Conservation (phyloP, 257 asterid genomes). For the Eucommia ulmoides region DNA sequence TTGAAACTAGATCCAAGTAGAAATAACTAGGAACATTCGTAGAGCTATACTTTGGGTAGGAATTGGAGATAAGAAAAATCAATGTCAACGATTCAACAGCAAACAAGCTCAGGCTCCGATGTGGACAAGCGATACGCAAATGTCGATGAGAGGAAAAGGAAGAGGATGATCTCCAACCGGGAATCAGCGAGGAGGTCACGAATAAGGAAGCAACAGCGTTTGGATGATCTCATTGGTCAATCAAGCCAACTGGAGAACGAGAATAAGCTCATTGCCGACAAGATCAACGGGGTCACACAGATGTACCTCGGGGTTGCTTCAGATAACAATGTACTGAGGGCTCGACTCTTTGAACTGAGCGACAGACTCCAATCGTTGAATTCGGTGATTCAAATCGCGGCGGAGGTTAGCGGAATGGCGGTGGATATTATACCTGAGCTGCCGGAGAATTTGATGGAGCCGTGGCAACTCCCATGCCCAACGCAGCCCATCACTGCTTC, state of each 20-base stretch:
- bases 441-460: neutral
- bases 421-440: conserved; percentile 2
- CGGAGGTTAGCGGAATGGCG: neutral
- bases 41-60: too few relatives aligned
- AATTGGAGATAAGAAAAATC: too few relatives aligned
- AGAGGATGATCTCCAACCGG: conserved; percentile 12
- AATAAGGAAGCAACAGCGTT: conserved; percentile 4
- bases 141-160: conserved; percentile 11
- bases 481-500: neutral
- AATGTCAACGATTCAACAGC: too few relatives aligned
- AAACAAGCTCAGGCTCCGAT: neutral
- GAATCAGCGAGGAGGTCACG: conserved; percentile 14
- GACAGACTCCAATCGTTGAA: neutral
- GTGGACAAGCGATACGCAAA: conserved; percentile 3
- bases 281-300: neutral
- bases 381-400: neutral
- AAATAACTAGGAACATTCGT: too few relatives aligned
- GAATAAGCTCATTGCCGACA: neutral
- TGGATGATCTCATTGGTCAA: conserved; percentile 5
- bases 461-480: neutral
- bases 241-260: neutral
- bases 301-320: neutral
- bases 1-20: too few relatives aligned
- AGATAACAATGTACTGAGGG: neutral
- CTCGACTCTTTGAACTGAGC: neutral